Conservation (phyloP, 163 green algal species). For the Trebouxia gelatinosa region DNA sequence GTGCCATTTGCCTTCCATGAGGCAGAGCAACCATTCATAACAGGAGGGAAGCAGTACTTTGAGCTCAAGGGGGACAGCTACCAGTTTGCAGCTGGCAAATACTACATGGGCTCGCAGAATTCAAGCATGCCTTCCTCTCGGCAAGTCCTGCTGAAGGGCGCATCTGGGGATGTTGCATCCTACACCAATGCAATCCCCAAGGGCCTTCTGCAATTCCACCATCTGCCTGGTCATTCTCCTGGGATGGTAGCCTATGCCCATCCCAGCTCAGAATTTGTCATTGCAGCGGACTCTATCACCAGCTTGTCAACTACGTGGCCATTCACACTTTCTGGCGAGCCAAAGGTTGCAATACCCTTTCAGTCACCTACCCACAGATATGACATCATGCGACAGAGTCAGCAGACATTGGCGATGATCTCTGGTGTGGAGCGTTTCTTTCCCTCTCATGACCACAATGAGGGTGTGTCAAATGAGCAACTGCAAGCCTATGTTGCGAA, state of each 20-base stretch:
- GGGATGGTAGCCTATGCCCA: constrained; percentile 15
- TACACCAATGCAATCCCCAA: background rate
- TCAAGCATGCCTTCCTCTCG: background rate
- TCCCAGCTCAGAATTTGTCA: background rate
- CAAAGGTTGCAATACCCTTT: background rate
- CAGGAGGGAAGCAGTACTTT: background rate
- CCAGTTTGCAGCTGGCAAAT: constrained; percentile 3
- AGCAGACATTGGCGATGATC: background rate
- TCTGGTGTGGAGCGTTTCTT: constrained; percentile 4
- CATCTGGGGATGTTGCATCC: background rate
- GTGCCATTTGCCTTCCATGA: constrained; percentile 14
- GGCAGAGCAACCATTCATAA: constrained; percentile 2
- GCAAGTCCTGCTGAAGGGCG: constrained; percentile 1
- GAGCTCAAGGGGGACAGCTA: constrained; percentile 20
- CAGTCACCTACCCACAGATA: background rate
- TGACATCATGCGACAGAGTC: constrained; percentile 1
- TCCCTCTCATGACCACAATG: constrained; percentile 17
- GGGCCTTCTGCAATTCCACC: background rate
- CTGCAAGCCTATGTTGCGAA: too few relatives aligned
- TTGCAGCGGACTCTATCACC: constrained; percentile 15
- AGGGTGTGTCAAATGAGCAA: too few relatives aligned
- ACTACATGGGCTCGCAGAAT: constrained; percentile 14
- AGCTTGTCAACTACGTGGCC: constrained; percentile 11
- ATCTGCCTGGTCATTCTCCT: constrained; percentile 16
- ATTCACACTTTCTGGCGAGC: background rate